Conservation (phyloP, 768 basidiomycete genomes). For the Jaapia argillacea region DNA sequence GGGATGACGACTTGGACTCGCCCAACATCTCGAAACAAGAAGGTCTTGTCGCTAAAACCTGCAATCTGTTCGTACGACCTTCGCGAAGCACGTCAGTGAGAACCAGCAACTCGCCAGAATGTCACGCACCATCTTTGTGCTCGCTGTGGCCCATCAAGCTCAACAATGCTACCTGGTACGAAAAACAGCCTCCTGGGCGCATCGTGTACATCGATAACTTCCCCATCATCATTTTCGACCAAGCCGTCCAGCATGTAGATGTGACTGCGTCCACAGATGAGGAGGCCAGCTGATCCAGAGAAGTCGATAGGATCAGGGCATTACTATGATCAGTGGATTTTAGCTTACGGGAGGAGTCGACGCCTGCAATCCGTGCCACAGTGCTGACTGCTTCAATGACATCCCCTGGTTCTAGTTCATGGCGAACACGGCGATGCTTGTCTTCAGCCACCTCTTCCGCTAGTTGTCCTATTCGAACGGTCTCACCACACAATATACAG, state of each 20-base stretch:
- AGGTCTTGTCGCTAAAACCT: slow-evolving; percentile 71
- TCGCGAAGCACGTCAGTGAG: not conserved
- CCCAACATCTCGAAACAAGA: slow-evolving; percentile 89
- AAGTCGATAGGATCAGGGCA: not conserved
- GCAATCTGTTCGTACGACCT: slow-evolving; percentile 78
- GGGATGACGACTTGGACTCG: not conserved
- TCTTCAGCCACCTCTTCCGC: slow-evolving; percentile 79
- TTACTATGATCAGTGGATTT: too few species aligned
- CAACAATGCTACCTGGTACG: slow-evolving; percentile 77
- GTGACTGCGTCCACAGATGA: slow-evolving; percentile 80
- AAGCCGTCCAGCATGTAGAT: slow-evolving; percentile 88
- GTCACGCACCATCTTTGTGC: slow-evolving; percentile 69
- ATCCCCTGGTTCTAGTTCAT: slow-evolving; percentile 83
- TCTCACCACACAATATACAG: slow-evolving; percentile 3
- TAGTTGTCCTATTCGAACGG: slow-evolving; percentile 40
- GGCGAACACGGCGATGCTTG: slow-evolving; percentile 78
- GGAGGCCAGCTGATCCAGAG: slow-evolving; percentile 54
- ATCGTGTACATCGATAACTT: slow-evolving; percentile 81
- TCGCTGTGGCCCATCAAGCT: slow-evolving; percentile 68
- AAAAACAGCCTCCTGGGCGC: slow-evolving; percentile 76
- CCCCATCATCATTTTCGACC: slow-evolving; percentile 78
- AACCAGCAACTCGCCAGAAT: not conserved
- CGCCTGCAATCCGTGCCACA: slow-evolving; percentile 80
- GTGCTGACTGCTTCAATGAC: slow-evolving; percentile 82
- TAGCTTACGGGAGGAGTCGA: slow-evolving; percentile 88